Base-by-base conservation (phyloP, 805 yeast genomes). In the Cyberlindnera meyerae region DNA sequence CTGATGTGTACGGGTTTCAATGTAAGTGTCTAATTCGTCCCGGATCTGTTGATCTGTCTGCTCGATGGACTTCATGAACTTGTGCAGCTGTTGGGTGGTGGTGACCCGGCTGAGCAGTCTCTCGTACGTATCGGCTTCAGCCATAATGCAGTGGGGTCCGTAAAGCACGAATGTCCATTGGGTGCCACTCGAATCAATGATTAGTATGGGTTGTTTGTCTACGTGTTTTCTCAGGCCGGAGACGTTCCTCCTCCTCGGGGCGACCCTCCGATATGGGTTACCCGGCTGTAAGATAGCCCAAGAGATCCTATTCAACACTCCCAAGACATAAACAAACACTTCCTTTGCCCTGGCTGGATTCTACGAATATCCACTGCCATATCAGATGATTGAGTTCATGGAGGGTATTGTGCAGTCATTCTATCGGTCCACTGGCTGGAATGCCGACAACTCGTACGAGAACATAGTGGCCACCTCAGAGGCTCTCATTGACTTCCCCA, bases 371-470 rank as follows among this genome's bases (percentile, higher is more conserved):
- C n/a, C n/a, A n/a, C n/a, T n/a, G n/a, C n/a, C n/a, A n/a, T n/a
- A n/a, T n/a, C n/a, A 15, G 30, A 52, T 52, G 57, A 43, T 44
- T 38, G 72, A 76, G 29, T 89, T 83, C 63, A 87, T 90, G 95
- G 96, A 90, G 49, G 82, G 81, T 58, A 73, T 90, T 22, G 80
- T 81, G 48, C 69, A 73, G 59, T 74, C 84, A 47, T 90, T 84
- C 62, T 75, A 81, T 57, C 60, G 66, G 26, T 58, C 81, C 17
- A 79, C 94, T 1, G 71, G 71, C 5, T 89, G 97, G 97, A 77
- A 80, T 48, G 74, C 75, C 39, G 86, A 84, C 45, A 82, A 82
- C 57, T 72, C 83, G 24, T 87, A 82, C 53, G 81, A 87, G 35
- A 77, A 80, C 48, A 69, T 90, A 15, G 74, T 81, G 3, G 79